Conservation (phyloP, 768 basidiomycete species). For the Mycena latifolia region DNA sequence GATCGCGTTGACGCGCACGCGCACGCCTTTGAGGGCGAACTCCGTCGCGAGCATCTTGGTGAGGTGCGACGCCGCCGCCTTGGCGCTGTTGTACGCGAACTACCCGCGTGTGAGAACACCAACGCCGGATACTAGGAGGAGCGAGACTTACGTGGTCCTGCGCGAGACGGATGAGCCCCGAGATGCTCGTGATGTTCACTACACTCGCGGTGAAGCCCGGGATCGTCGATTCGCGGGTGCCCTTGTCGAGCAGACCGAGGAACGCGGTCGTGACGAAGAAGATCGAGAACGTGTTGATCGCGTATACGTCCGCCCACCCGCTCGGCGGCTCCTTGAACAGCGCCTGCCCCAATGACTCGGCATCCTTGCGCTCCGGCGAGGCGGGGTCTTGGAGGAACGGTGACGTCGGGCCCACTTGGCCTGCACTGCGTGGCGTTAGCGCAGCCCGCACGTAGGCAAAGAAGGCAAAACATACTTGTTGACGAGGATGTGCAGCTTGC, state of each 20-base stretch:
- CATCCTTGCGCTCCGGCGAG: conserved; percentile 70
- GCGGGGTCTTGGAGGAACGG: conserved; percentile 67
- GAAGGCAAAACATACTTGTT: conserved; percentile 73
- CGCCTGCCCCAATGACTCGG: conserved; percentile 75
- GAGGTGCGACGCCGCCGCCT: conserved; percentile 83
- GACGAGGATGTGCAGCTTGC: conserved; percentile 81
- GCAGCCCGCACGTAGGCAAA: background rate
- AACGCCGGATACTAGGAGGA: too few relatives aligned
- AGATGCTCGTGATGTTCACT: conserved; percentile 84
- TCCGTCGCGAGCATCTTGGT: conserved; percentile 84
- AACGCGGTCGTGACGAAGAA: conserved; percentile 86
- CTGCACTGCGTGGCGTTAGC: conserved; percentile 64
- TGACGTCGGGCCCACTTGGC: conserved; percentile 76
- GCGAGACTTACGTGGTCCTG: conserved; percentile 77
- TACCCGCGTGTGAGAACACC: too few relatives aligned
- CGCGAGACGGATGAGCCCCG: conserved; percentile 75
- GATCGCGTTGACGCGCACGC: conserved; percentile 79
- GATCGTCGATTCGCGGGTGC: conserved; percentile 65
- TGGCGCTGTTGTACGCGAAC: conserved; percentile 88
- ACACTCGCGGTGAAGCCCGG: conserved; percentile 71
- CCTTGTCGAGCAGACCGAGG: conserved; percentile 80
- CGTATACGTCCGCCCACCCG: conserved; percentile 71
- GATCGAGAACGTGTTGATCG: conserved; percentile 79
- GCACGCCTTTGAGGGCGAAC: conserved; percentile 74
- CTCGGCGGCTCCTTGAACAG: conserved; percentile 79